Conservation (phyloP, 371 early-diverging fungal species). For the Neoconidiobolus thromboides region DNA sequence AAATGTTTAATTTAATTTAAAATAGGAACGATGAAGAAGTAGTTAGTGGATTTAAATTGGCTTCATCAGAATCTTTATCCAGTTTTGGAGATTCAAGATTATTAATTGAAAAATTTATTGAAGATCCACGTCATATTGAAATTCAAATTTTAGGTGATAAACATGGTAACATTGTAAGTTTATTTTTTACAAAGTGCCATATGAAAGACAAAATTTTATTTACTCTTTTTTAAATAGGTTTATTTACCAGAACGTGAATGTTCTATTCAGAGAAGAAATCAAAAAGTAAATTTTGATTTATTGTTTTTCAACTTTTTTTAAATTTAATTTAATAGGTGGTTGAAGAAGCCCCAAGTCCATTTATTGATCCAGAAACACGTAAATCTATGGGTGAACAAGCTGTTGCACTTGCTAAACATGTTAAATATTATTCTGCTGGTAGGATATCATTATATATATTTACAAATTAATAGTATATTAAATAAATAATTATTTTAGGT, state of each 20-base stretch:
- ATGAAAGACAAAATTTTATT: neutral
- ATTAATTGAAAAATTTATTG: conserved; percentile 85
- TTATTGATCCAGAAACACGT: conserved; percentile 36
- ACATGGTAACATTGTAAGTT: conserved; percentile 27
- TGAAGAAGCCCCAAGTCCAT: conserved; percentile 60
- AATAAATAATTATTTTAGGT: conserved; percentile 9
- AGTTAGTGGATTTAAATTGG: conserved; percentile 56
- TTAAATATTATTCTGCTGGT: conserved; percentile 63
- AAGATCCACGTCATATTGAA: conserved; percentile 77
- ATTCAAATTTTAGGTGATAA: conserved; percentile 52
- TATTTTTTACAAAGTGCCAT: neutral
- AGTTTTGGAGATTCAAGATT: conserved; percentile 79
- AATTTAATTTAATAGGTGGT: conserved; percentile 14
- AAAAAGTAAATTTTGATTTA: conserved; percentile 35
- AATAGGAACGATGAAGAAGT: conserved; percentile 37
- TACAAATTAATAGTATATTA: conserved; percentile 6
- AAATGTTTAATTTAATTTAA: too few relatives aligned
- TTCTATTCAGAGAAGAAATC: conserved; percentile 78
- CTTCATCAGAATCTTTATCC: conserved; percentile 63
- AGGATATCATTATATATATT: neutral
- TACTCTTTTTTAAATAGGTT: conserved; percentile 12
- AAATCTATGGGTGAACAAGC: conserved; percentile 71
- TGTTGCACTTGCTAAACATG: conserved; percentile 55
- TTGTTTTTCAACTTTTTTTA: neutral
- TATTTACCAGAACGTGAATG: conserved; percentile 85